Evolutionary conservation across 768 basidiomycete genomes (phyloP).

Genomic region (Boletus sp.): DNA sequence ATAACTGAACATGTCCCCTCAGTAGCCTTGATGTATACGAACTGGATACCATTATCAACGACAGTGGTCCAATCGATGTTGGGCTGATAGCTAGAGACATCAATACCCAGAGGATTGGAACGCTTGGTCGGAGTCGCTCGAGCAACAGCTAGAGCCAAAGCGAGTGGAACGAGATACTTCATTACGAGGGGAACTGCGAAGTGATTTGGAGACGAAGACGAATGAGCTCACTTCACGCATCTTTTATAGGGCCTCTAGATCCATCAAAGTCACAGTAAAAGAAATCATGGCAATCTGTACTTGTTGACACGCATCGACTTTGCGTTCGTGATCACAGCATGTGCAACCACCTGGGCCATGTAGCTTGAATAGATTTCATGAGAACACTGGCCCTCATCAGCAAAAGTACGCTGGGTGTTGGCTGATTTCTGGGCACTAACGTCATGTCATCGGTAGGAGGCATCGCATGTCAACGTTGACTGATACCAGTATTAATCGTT

Average conservation of each 20-base stretch:
- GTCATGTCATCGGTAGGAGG: background rate
- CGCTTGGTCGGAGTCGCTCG: slow-evolving; percentile 25
- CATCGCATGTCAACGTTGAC: background rate
- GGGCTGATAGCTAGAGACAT: slow-evolving; percentile 51
- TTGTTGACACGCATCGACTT: background rate
- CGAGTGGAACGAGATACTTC: slow-evolving; percentile 20
- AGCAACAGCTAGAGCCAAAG: slow-evolving; percentile 13
- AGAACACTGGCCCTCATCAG: background rate
- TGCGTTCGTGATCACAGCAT: slow-evolving; percentile 11
- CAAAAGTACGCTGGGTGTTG: too few species aligned
- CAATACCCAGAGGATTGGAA: slow-evolving; percentile 47
- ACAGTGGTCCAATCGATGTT: slow-evolving; percentile 51
- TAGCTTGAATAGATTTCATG: slow-evolving; percentile 2
- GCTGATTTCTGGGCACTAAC: background rate
- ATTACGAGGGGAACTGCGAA: slow-evolving; percentile 3
- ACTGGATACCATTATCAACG: slow-evolving; percentile 47
- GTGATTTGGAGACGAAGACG: background rate
- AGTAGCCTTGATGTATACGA: slow-evolving; percentile 67
- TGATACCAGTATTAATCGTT: background rate
- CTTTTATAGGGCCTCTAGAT: slow-evolving; percentile 11
- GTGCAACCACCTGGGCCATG: slow-evolving; percentile 5
- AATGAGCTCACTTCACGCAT: background rate
- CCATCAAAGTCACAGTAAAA: background rate
- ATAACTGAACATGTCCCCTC: slow-evolving; percentile 49
- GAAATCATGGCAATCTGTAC: background rate